Percentiles rank a stretch among this genome's conserved stretches.
Conservation (phyloP, 345 rosid genomes). For the Eucalyptus cloeziana region DNA sequence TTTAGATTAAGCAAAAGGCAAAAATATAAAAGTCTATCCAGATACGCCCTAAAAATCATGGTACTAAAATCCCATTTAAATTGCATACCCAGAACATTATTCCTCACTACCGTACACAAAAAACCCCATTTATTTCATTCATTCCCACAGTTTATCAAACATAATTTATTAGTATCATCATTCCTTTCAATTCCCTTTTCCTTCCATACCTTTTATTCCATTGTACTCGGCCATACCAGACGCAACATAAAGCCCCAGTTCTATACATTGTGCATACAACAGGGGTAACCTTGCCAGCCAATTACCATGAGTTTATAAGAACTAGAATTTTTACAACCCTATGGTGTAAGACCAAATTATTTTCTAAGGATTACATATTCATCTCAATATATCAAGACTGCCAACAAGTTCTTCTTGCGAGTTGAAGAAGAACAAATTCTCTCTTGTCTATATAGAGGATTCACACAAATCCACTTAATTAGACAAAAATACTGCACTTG, state of each 20-base stretch:
- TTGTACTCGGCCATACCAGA: not conserved
- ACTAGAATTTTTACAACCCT: not conserved
- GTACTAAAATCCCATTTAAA: not conserved
- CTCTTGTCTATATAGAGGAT: not conserved
- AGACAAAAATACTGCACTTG: not conserved
- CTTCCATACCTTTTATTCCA: not conserved
- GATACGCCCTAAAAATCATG: not conserved
- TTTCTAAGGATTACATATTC: not conserved
- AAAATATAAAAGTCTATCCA: not conserved
- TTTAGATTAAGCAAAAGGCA: not conserved
- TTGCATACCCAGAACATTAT: not conserved
- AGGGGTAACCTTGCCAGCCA: not conserved
- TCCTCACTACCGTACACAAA: not conserved
- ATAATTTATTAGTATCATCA: not conserved
- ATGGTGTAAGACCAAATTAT: not conserved
- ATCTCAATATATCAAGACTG: not conserved
- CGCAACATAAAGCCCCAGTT: not conserved
- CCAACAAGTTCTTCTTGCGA: not conserved
- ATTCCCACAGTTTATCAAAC: not conserved
- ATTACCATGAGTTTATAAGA: not conserved
- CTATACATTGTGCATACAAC: not conserved
- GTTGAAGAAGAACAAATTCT: not conserved
- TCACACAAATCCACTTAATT: not conserved
- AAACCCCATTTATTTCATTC: not conserved
- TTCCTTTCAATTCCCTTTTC: not conserved